These are phyloP conservation scores for Calonectria hawksworthii DNA, from an alignment of 2,329 filamentous ascomycete genomes.

Conservation along the genomic window DNA sequence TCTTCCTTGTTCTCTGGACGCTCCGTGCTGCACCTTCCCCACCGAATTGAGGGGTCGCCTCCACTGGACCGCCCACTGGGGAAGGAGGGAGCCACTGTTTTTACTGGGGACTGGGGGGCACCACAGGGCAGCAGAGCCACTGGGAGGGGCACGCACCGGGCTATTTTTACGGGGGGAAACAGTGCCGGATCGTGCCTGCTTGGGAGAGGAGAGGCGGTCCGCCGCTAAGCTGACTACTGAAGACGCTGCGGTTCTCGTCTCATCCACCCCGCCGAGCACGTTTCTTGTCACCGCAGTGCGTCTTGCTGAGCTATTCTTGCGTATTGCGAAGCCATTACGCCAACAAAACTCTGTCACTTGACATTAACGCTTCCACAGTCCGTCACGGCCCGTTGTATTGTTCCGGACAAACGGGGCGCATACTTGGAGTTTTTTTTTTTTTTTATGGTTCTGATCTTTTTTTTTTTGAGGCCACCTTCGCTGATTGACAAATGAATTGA, in stretches of 20 bases:
- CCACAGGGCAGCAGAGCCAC: constrained; percentile 1
- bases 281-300: constrained; percentile 36
- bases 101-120: constrained; percentile 15
- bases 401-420: constrained; percentile 14
- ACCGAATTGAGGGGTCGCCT: constrained; percentile 20
- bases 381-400: constrained; percentile 20
- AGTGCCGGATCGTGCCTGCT: constrained; percentile 8
- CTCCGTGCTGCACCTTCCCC: constrained; percentile 19
- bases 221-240: constrained; percentile 4
- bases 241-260: constrained; percentile 25
- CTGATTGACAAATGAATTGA: not conserved
- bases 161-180: constrained; percentile 1
- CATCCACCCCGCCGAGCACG: constrained; percentile 46
- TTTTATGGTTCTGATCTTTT: not conserved
- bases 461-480: not conserved
- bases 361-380: constrained; percentile 12
- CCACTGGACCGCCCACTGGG: constrained; percentile 17
- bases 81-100: not conserved
- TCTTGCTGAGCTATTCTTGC: constrained; percentile 37
- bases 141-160: constrained; percentile 5
- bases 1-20: not conserved
- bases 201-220: not conserved
- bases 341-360: constrained; percentile 30
- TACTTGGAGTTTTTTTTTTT: constrained; percentile 1
- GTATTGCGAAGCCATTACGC: constrained; percentile 39